Evolutionary conservation across 129 eudicot species (phyloP), one percentile per base, ranked within the genome.

Genomic region (Helianthus annuus): DNA sequence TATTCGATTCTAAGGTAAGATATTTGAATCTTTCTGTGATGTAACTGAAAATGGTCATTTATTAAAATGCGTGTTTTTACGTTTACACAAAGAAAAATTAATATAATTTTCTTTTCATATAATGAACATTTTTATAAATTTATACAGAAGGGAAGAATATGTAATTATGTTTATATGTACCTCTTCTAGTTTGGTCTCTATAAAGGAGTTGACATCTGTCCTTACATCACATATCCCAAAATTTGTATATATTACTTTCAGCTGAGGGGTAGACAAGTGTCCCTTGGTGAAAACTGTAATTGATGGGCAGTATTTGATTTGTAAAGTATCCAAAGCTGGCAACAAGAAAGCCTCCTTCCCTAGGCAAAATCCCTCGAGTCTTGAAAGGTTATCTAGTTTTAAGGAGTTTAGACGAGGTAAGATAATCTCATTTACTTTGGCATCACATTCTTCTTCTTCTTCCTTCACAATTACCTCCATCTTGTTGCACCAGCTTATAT

Each of bases 401-500:
- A 55, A 8, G 13, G 32, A 7, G 5, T 19, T 55, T 55, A 55
- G 32, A 17, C 5, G 13, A 19, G 61, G 61, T 55, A 55, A 55
- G 32, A 55, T 7, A 16, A 55, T 55, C 14, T 55, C 36, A 7
- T 55, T 55, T 13, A 55, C 61, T 55, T 55, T 55, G 61, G 5
- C 34, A 55, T 19, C 61, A 55, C 13, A 55, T 19, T 55, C 61
- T 53, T 53, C 29, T 53, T 55, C 58, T 15, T 52, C 61, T 55
- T 55, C 61, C 61, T 55, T 55, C 12, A 55, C 32, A 55, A 55
- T 55, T 7, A 55, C 32, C 34, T 55, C 5, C 8, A 55, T 19
- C 8, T 9, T 19, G 1, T 19, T 1, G 2, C 61, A 55, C 5
- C 0, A 0, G 8, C 34, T 7, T 55, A 55, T 55, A 15, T 0